These are phyloP conservation scores for Entomortierella chlamydospora DNA, from an alignment of 192 early-diverging fungal genomes.

Conservation along the genomic window DNA sequence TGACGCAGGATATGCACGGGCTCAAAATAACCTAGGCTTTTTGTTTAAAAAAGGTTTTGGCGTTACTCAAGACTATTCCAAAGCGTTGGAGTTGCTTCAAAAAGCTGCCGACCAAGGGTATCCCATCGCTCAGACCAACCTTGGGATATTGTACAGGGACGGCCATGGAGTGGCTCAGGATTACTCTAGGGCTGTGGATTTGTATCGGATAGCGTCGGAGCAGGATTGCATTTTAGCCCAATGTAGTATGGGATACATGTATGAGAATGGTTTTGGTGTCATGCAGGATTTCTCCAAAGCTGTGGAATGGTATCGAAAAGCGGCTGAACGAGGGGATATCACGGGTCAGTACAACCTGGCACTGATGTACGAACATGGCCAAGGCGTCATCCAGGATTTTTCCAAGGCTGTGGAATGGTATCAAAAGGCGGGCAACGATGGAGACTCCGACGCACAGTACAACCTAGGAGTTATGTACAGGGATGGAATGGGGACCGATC, in stretches of 20 bases:
- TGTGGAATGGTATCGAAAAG: no score
- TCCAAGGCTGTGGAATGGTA: neutral
- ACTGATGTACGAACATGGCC: neutral
- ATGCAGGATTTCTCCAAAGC: no score
- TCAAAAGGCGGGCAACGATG: neutral
- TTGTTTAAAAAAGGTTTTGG: conserved; percentile 50
- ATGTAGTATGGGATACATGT: no score
- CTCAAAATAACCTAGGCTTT: conserved; percentile 41
- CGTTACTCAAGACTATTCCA: conserved; percentile 13
- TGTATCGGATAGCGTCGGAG: no score
- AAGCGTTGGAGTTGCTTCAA: conserved; percentile 41
- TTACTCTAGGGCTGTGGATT: neutral
- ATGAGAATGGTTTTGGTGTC: no score
- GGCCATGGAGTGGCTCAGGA: neutral
- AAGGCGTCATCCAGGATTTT: neutral
- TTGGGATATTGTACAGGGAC: neutral
- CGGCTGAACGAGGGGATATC: no score
- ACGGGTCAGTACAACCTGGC: neutral
- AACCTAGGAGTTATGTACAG: neutral
- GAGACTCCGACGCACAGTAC: neutral
- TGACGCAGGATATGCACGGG: conserved; percentile 31
- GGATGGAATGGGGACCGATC: neutral
- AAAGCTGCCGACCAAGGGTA: conserved; percentile 34
- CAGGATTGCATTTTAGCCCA: no score
- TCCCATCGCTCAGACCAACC: conserved; percentile 1